Base-by-base conservation (phyloP, 2,329 filamentous ascomycete genomes). In the Ophiocordyceps camponoti-floridani region DNA sequence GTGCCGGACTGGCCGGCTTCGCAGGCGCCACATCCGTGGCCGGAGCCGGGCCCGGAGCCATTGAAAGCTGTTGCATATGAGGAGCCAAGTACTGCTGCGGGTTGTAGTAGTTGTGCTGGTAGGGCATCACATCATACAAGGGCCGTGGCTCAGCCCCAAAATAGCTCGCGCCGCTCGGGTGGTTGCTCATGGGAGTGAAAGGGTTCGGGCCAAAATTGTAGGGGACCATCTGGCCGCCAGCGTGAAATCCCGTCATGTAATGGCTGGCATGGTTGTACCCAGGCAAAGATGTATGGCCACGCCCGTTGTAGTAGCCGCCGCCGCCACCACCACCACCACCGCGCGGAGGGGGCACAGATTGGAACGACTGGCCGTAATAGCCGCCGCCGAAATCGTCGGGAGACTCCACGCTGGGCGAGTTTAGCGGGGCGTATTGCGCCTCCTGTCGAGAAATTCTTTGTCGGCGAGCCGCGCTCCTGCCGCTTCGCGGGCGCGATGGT, bases 361-460 rank as follows among this genome's bases (percentile, higher is more conserved):
- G 49, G 33, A 50, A 50, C 43, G 44, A 43, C 37, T 47, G 50
- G 46, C 48, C 48, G 43, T 55, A 56, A 27, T 55, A 59, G 61
- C 64, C 69, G 49, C 64, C 69, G 49, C 64, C 61, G 56, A 72
- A 79, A n/a, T 83, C 77, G 23, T 84, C 77, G 18, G 68, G 68
- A 33, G 72, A 72, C 58, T 82, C 80, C 65, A 73, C 68, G 58
- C 72, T 82, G 65, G 75, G 73, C 45, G 70, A 67, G 49, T 66
- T 65, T 51, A 72, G 60, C 47, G 62, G 47, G 58, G 65, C 61
- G 44, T 55, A 54, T 13, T 68, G 53, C 58, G 62, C 45, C 62
- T 56, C 55, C 27, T 51, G 54, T 30, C 51, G 55, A 54, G 49
- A 58, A 53, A 52, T 58, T 59, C 49, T 59, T 53, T 50, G 60